Evolutionary conservation across 2,329 filamentous ascomycete species (phyloP).

Genomic region (Neopestalotiopsis sp.): DNA sequence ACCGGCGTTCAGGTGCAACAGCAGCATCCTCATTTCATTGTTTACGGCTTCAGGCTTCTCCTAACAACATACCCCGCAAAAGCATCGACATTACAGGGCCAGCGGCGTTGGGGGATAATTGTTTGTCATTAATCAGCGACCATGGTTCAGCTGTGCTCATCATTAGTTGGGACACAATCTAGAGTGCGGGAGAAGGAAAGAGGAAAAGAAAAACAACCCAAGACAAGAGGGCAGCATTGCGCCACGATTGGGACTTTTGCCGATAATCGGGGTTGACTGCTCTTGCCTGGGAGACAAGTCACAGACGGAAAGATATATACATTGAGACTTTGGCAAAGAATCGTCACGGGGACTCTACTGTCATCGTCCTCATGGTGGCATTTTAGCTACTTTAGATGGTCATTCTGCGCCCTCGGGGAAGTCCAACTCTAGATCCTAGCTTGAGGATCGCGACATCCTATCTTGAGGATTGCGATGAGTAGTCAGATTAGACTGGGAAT

Average conservation of each 20-base stretch:
- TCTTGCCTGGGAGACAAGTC: not conserved
- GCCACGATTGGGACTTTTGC: not conserved
- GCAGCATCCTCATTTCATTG: constrained; percentile 31
- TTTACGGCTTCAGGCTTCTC: constrained; percentile 28
- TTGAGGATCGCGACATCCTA: not conserved
- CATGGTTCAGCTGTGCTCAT: constrained; percentile 2
- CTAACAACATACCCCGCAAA: constrained; percentile 40
- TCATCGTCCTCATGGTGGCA: too few species aligned
- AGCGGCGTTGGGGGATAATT: constrained; percentile 31
- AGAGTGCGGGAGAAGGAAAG: constrained; percentile 6
- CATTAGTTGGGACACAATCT: not conserved
- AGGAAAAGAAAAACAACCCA: not conserved
- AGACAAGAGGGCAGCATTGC: not conserved
- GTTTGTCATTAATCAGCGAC: constrained; percentile 6
- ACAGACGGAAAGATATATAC: not conserved
- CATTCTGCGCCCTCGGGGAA: too few species aligned
- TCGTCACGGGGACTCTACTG: not conserved
- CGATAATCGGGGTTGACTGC: not conserved
- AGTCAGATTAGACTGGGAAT: not conserved
- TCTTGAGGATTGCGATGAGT: not conserved
- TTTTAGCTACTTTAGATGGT: too few species aligned
- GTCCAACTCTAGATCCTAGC: too few species aligned
- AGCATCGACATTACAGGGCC: constrained; percentile 39
- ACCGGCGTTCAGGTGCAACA: constrained; percentile 37
- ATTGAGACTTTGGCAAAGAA: not conserved